These are phyloP conservation scores for Lasiosphaeria hispida DNA, from an alignment of 495 filamentous ascomycete genomes.

Conservation along the genomic window DNA sequence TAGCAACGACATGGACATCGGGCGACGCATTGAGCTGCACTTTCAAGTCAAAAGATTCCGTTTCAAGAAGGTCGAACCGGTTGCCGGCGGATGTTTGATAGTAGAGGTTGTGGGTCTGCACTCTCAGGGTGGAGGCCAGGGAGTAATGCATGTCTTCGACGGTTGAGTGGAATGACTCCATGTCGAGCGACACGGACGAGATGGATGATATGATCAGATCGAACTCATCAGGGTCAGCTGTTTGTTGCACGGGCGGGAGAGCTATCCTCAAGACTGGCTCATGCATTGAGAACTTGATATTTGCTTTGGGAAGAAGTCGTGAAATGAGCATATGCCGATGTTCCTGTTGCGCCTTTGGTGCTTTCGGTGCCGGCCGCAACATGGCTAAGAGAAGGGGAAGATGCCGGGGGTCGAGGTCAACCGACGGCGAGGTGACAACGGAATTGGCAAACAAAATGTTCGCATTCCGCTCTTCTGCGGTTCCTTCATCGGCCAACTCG, in stretches of 20 bases:
- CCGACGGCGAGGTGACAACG: constrained; percentile 90
- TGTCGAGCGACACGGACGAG: constrained; percentile 85
- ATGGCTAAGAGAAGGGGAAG: constrained; percentile 82
- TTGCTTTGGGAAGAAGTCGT: constrained; percentile 90
- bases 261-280: constrained; percentile 91
- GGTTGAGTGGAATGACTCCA: constrained; percentile 89
- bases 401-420: constrained; percentile 94
- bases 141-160: constrained; percentile 84
- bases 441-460: constrained; percentile 96
- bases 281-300: constrained; percentile 91
- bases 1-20: constrained; percentile 76
- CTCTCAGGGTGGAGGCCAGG: constrained; percentile 72
- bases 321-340: constrained; percentile 71
- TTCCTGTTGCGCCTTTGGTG: constrained; percentile 43
- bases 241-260: constrained; percentile 63
- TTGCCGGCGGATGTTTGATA: constrained; percentile 83
- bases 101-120: constrained; percentile 88
- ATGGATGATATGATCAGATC: constrained; percentile 93
- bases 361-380: constrained; percentile 55
- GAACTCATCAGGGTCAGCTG: constrained; percentile 72
- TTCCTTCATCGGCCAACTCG: constrained; percentile 68
- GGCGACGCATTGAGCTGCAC: constrained; percentile 80
- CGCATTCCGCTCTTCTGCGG: constrained; percentile 82
- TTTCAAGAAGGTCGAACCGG: constrained; percentile 81
- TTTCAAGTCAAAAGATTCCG: constrained; percentile 82